These are phyloP conservation scores for Bolboschoenoplectus hybrid DNA, from an alignment of 202 grass and related monocot species.

Conservation along the genomic window DNA sequence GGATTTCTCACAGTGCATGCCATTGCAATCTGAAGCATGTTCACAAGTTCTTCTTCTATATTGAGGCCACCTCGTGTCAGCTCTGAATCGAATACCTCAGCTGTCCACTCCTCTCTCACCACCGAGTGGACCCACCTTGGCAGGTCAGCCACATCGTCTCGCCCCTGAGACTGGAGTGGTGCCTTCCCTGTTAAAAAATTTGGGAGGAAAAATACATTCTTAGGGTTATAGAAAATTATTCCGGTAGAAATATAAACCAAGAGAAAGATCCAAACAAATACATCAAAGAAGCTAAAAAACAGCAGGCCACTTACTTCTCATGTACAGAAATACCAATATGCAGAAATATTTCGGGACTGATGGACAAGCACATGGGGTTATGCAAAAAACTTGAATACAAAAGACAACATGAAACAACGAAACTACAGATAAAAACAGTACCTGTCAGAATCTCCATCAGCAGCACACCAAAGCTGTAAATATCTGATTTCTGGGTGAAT, in stretches of 20 bases:
- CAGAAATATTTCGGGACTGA: not conserved
- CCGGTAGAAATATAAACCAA: not conserved
- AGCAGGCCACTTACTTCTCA: not conserved
- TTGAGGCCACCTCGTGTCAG: slow-evolving; percentile 60
- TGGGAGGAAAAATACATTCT: not conserved
- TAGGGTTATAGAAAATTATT: not conserved
- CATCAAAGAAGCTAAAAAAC: not conserved
- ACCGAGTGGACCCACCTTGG: slow-evolving; percentile 92
- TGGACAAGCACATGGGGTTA: not conserved
- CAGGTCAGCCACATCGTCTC: slow-evolving; percentile 70
- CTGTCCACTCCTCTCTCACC: slow-evolving; percentile 95
- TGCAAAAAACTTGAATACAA: not conserved
- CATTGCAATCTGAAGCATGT: slow-evolving; percentile 91
- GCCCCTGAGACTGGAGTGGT: slow-evolving; percentile 82
- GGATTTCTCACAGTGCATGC: slow-evolving; percentile 60
- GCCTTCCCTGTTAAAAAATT: slow-evolving; percentile 56
- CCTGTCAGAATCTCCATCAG: slow-evolving; percentile 91
- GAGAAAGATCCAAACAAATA: not conserved
- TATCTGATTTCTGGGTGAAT: slow-evolving; percentile 82
- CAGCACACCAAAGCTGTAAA: slow-evolving; percentile 93
- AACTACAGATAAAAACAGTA: slow-evolving; percentile 27
- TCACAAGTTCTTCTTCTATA: slow-evolving; percentile 88
- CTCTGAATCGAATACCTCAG: slow-evolving; percentile 83
- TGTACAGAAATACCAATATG: not conserved
- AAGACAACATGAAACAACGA: not conserved